A percentile compares a stretch with the other conserved stretches of the same genome.
Conservation (phyloP, 768 basidiomycete species). For the Dentipellis fragilis region DNA sequence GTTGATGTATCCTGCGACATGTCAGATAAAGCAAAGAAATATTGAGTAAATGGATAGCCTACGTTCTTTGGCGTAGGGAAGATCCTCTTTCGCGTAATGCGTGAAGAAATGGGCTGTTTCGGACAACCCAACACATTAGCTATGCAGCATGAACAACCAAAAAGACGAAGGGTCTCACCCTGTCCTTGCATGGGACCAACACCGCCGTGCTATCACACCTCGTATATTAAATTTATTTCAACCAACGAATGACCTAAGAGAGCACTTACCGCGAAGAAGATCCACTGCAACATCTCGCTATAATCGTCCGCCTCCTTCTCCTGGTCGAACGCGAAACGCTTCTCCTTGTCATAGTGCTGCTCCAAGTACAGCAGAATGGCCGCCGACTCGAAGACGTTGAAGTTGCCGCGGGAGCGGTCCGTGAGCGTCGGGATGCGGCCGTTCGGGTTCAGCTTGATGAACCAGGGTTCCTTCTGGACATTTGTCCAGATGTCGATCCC, state of each 20-base stretch:
- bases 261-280: constrained; percentile 64
- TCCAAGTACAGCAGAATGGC: constrained; percentile 77
- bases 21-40: background rate
- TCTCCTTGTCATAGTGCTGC: constrained; percentile 70
- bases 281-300: constrained; percentile 75
- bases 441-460: constrained; percentile 64
- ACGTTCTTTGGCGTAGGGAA: constrained; percentile 63
- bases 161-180: constrained; percentile 15
- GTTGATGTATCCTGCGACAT: constrained; percentile 52
- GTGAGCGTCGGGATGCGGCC: constrained; percentile 62
- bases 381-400: constrained; percentile 64
- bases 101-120: constrained; percentile 58
- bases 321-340: constrained; percentile 56
- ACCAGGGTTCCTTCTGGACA: constrained; percentile 76
- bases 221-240: background rate
- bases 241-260: background rate
- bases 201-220: constrained; percentile 51
- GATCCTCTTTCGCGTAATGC: constrained; percentile 49
- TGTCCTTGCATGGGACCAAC: constrained; percentile 85
- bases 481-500: constrained; percentile 51
- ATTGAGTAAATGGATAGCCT: constrained; percentile 10
- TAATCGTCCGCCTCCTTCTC: constrained; percentile 44
- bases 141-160: background rate
- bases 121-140: background rate
- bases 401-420: constrained; percentile 51